Evolutionary conservation across 257 asterid species (phyloP), one percentile per base, ranked within the genome.

Genomic region (Jacaranda mimosifolia): DNA sequence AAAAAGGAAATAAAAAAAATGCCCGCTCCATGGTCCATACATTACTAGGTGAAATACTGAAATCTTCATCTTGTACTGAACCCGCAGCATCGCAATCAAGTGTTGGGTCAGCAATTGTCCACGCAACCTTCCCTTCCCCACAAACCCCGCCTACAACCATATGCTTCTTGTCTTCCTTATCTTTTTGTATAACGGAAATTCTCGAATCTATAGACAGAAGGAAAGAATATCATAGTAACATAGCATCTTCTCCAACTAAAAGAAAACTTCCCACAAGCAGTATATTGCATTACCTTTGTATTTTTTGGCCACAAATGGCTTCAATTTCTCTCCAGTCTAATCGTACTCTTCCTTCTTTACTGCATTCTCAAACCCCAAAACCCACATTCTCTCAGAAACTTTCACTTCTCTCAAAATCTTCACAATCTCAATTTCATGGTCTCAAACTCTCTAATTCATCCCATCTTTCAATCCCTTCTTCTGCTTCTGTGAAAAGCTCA

Each of bases 401-500:
- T 11, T 26, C 86, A 18, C 45, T 72, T 63, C 67, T 89, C 75
- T 68, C 97, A 42, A 87, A 72, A 72, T 86, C 96, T 76, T 86
- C 93, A 3, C 90, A 86, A 40, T 92, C 97, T 36, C 93, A 88
- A 32, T 87, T 95, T 62, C 87, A 85, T 85, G 97, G 97, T 66
- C 68, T 88, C 78, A 90, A 82, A 82, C 75, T 93, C 81, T 80
- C 87, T 21, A 68, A 55, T 62, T 72, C 91, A 2, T 62, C 83
- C 62, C 76, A 80, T 48, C 7, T 77, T 68, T 76, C 93, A 48
- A 21, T 79, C 70, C 91, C 88, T 11, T 82, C 88, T 84, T 74
- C 86, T 70, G 73, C 81, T 76, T 70, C 82, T 51, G 62, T 48
- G 11, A 91, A 67, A 85, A 51, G 18, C 26, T 70, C 89, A 72